Conservation (phyloP, 2,329 filamentous ascomycete genomes). For the Diaporthe sp. region DNA sequence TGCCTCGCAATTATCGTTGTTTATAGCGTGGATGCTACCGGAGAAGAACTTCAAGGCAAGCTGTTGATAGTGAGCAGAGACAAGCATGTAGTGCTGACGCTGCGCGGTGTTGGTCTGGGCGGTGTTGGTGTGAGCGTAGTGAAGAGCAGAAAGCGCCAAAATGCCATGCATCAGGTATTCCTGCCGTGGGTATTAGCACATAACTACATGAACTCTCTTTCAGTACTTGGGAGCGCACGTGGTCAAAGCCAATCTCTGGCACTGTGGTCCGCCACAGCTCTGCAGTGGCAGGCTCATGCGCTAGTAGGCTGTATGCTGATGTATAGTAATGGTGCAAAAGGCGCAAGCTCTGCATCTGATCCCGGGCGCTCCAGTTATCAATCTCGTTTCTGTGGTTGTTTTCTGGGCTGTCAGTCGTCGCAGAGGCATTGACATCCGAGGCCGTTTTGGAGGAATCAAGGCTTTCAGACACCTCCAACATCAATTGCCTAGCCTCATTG, state of each 20-base stretch:
- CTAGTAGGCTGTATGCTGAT: background rate
- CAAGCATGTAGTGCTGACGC: background rate
- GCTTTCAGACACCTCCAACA: background rate
- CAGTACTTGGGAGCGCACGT: background rate
- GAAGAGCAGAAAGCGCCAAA: slow-evolving; percentile 3
- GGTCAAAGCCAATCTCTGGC: background rate
- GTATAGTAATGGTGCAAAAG: background rate
- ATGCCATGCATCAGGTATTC: slow-evolving; percentile 1
- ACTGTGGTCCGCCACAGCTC: slow-evolving; percentile 4
- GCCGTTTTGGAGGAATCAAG: background rate
- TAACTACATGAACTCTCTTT: background rate
- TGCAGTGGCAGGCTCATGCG: background rate
- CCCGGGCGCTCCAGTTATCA: background rate
- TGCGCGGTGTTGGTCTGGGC: background rate
- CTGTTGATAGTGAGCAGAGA: background rate
- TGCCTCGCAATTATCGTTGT: background rate
- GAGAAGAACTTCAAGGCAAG: slow-evolving; percentile 4
- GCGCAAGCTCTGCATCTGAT: background rate
- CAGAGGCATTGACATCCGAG: background rate
- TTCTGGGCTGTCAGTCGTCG: background rate
- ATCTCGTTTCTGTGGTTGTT: background rate
- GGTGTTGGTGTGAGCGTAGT: background rate
- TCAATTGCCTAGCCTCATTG: background rate
- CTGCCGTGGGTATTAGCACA: background rate
- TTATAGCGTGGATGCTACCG: background rate